These are phyloP conservation scores for Daldinia caldariorum DNA, from an alignment of 495 filamentous ascomycete genomes.

Conservation along the genomic window DNA sequence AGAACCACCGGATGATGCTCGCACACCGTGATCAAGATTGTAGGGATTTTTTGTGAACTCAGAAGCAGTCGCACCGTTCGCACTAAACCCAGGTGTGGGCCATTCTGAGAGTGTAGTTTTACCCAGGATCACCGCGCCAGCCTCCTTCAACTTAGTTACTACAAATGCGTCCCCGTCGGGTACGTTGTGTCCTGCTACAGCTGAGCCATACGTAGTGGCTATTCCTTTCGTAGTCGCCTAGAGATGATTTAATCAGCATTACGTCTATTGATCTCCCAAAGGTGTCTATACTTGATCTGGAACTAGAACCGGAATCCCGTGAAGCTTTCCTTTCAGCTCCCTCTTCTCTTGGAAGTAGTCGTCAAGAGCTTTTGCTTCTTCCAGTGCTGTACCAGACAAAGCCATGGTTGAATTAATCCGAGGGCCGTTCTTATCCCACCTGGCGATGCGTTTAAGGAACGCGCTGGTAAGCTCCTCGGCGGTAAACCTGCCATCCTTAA, in stretches of 20 bases:
- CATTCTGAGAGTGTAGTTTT: slow-evolving; percentile 43
- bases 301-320: slow-evolving; percentile 43
- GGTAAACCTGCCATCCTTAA: slow-evolving; percentile 31
- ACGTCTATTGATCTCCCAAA: background rate
- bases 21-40: slow-evolving; percentile 30
- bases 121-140: slow-evolving; percentile 57
- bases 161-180: slow-evolving; percentile 47
- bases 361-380: slow-evolving; percentile 34
- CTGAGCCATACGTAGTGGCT: slow-evolving; percentile 38
- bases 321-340: slow-evolving; percentile 38
- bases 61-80: slow-evolving; percentile 35
- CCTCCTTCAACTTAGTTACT: slow-evolving; percentile 57
- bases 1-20: slow-evolving; percentile 43
- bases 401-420: slow-evolving; percentile 43
- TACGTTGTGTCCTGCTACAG: slow-evolving; percentile 28
- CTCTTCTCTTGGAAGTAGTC: slow-evolving; percentile 17
- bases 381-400: slow-evolving; percentile 31
- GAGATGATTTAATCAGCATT: background rate
- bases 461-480: slow-evolving; percentile 32
- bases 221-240: slow-evolving; percentile 43
- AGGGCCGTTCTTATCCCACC: slow-evolving; percentile 36
- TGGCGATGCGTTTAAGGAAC: slow-evolving; percentile 36
- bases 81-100: slow-evolving; percentile 31
- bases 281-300: slow-evolving; percentile 41
- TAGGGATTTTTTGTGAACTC: slow-evolving; percentile 39